These are phyloP conservation scores for Anethum foeniculum DNA, from an alignment of 140 eudicot genomes.

Conservation along the genomic window DNA sequence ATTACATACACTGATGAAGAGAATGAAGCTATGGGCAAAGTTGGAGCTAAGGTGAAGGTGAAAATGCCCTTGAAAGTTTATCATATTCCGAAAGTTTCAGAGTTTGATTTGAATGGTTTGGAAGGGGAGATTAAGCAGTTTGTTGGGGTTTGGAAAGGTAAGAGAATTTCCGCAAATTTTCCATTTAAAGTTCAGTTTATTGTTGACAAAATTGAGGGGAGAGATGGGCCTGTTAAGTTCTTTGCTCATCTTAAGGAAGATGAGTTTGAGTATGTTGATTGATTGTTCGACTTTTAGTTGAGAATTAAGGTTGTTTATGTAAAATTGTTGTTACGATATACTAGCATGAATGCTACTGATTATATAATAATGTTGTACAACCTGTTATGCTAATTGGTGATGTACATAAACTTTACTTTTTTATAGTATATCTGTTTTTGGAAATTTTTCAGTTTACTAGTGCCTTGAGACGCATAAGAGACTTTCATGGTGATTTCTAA, in stretches of 20 bases:
- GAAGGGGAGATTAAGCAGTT: constrained; percentile 56
- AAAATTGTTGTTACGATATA: constrained; percentile 1
- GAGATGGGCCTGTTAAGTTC: constrained; percentile 56
- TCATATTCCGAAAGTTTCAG: constrained; percentile 69
- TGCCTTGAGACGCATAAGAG: neutral
- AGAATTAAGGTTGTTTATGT: neutral
- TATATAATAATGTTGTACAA: constrained; percentile 3
- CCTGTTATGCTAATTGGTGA: constrained; percentile 3
- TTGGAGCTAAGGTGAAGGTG: constrained; percentile 77
- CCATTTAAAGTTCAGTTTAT: constrained; percentile 67
- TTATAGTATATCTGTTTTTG: neutral
- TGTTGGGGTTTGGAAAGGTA: constrained; percentile 65
- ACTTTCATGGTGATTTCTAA: neutral
- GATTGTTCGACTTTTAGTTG: constrained; percentile 19
- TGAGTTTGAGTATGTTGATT: constrained; percentile 73
- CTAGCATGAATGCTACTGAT: neutral
- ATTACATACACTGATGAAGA: constrained; percentile 18
- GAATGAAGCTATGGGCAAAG: constrained; percentile 27
- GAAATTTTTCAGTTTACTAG: neutral
- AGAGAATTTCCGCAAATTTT: constrained; percentile 58
- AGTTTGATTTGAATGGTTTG: constrained; percentile 52
- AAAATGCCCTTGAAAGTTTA: constrained; percentile 64
- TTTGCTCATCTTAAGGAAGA: constrained; percentile 66
- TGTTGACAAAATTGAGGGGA: constrained; percentile 34
- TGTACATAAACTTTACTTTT: constrained; percentile 5